phyloP scores from a whole-genome alignment of 2,329 filamentous ascomycete genomes.

The Penicillium polonicum region DNA sequence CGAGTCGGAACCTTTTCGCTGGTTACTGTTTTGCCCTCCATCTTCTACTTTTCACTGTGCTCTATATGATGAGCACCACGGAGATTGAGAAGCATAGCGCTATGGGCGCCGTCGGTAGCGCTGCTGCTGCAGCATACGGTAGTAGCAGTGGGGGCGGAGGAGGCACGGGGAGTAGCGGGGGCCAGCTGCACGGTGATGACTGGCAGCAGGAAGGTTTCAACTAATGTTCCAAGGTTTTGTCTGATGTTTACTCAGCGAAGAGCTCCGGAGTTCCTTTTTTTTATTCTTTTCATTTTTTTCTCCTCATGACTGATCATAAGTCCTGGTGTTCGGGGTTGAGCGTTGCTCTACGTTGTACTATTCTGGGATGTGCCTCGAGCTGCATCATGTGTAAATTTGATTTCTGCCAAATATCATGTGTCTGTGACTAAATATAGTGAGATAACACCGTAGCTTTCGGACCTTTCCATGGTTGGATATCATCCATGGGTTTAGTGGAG shows the following conservation, averaged over 20 bases:
- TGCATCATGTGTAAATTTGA: slow-evolving; percentile 5
- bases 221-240: slow-evolving; percentile 11
- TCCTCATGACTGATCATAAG: slow-evolving; percentile 9
- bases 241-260: slow-evolving; percentile 19
- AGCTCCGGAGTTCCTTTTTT: slow-evolving; percentile 17
- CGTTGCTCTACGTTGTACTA: background rate
- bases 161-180: slow-evolving; percentile 29
- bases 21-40: slow-evolving; percentile 88
- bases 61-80: slow-evolving; percentile 77
- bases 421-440: background rate
- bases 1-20: slow-evolving; percentile 90
- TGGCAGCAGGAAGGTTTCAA: slow-evolving; percentile 65
- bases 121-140: slow-evolving; percentile 40
- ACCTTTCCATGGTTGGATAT: background rate
- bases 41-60: slow-evolving; percentile 77
- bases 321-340: slow-evolving; percentile 12
- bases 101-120: slow-evolving; percentile 50
- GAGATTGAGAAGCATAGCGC: slow-evolving; percentile 64
- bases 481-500: background rate
- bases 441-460: background rate
- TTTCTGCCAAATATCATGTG: slow-evolving; percentile 10
- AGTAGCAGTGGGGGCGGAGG: slow-evolving; percentile 21
- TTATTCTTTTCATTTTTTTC: background rate
- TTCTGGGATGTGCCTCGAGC: background rate
- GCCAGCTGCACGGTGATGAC: slow-evolving; percentile 48